Conservation (phyloP, 2,329 filamentous ascomycete genomes). For the Aspergillus nomiae region DNA sequence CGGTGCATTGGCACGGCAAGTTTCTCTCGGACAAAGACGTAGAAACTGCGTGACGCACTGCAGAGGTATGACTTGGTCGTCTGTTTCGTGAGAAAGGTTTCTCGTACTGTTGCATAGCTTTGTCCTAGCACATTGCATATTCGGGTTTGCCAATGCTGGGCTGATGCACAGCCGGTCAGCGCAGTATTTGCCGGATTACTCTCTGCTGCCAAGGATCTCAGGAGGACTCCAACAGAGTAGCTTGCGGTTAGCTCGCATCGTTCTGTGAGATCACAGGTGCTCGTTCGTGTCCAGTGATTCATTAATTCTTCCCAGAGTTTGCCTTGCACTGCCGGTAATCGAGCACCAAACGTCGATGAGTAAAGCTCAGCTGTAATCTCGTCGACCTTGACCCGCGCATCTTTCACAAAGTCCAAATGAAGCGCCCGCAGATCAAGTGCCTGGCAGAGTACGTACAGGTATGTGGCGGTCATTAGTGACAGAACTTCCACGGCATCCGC, state of each 20-base stretch:
- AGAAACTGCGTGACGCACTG: conserved; percentile 32
- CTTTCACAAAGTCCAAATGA: conserved; percentile 9
- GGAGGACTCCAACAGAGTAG: neutral
- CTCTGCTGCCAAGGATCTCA: neutral
- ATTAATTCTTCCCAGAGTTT: conserved; percentile 18
- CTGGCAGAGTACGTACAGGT: conserved; percentile 59
- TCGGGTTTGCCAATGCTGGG: neutral
- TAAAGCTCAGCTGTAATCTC: neutral
- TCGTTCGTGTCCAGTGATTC: conserved; percentile 17
- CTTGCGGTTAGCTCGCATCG: conserved; percentile 8
- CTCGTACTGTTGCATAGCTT: conserved; percentile 18
- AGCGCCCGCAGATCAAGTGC: conserved; percentile 53
- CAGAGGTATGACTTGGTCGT: conserved; percentile 30
- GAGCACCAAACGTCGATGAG: neutral
- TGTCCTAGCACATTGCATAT: neutral
- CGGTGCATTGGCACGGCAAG: conserved; percentile 37
- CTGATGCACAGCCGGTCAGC: neutral
- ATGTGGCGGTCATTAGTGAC: conserved; percentile 55
- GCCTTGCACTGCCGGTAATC: neutral
- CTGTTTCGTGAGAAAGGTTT: conserved; percentile 15
- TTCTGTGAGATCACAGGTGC: conserved; percentile 14
- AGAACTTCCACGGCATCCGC: conserved; percentile 58
- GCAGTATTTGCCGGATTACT: neutral
- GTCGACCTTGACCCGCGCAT: neutral
- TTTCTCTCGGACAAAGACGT: conserved; percentile 37